A percentile compares a stretch with the other conserved stretches of the same genome.
Conservation (phyloP, 495 filamentous ascomycete species). For the Parmelia sp. region DNA sequence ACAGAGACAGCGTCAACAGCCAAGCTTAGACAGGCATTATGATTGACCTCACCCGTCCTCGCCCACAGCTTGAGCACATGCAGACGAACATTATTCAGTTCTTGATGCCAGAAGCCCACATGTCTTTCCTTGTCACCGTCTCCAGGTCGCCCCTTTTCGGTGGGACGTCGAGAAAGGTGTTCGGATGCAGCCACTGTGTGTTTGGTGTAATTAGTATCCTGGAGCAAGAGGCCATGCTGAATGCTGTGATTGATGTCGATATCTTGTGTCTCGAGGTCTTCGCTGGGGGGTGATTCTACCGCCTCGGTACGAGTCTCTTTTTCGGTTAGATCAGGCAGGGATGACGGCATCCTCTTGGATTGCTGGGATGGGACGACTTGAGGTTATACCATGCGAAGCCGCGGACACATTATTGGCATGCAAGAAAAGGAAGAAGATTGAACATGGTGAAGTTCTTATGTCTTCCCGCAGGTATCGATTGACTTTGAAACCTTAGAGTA, state of each 20-base stretch:
- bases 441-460: too few relatives aligned
- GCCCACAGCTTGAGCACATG: slow-evolving; percentile 39
- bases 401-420: too few relatives aligned
- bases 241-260: neutral
- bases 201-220: neutral
- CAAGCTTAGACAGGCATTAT: neutral
- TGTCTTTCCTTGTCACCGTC: slow-evolving; percentile 25
- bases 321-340: neutral
- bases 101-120: slow-evolving; percentile 49
- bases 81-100: slow-evolving; percentile 40
- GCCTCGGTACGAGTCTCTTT: neutral
- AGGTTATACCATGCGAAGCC: too few relatives aligned
- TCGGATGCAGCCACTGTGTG: neutral
- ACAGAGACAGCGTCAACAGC: neutral
- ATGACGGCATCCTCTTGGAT: neutral
- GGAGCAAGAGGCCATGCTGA: neutral
- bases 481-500: too few relatives aligned
- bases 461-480: too few relatives aligned
- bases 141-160: neutral
- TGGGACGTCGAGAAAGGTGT: neutral
- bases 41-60: slow-evolving; percentile 36
- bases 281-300: neutral
- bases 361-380: neutral
- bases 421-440: too few relatives aligned
- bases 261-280: neutral